These are phyloP conservation scores for Allium fistulosum DNA, from an alignment of 106 monocot species.

Conservation along the genomic window DNA sequence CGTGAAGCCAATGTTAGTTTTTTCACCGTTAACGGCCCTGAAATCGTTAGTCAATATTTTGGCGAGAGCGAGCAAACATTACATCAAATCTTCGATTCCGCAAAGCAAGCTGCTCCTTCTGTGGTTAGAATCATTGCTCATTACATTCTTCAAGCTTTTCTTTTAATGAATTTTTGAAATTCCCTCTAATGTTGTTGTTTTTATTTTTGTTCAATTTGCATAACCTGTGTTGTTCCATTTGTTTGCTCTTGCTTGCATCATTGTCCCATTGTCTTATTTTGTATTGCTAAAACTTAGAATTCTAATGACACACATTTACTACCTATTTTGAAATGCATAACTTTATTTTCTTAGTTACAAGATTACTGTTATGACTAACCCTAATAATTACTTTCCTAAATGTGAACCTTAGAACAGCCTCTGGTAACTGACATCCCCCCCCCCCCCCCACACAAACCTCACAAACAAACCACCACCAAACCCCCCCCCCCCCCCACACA, in stretches of 20 bases:
- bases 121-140: conserved; percentile 56
- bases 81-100: conserved; percentile 63
- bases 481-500: too few relatives aligned
- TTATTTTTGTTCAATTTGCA: background rate
- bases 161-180: background rate
- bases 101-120: conserved; percentile 64
- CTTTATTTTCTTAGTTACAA: too few relatives aligned
- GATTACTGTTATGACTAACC: too few relatives aligned
- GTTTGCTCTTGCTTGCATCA: background rate
- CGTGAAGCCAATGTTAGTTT: conserved; percentile 48
- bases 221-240: background rate
- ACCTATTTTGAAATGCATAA: too few relatives aligned
- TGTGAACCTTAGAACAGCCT: too few relatives aligned
- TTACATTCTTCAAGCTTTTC: background rate
- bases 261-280: background rate
- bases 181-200: background rate
- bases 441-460: too few relatives aligned
- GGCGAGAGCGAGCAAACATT: conserved; percentile 90
- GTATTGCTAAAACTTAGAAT: background rate
- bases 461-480: too few relatives aligned
- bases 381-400: too few relatives aligned
- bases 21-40: conserved; percentile 84
- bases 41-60: conserved; percentile 85
- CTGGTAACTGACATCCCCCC: too few relatives aligned
- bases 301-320: too few relatives aligned